Evolutionary conservation across 139 green algal species (phyloP), one percentile per base, ranked within the genome.

Genomic region (Astrephomene gubernaculifera): DNA sequence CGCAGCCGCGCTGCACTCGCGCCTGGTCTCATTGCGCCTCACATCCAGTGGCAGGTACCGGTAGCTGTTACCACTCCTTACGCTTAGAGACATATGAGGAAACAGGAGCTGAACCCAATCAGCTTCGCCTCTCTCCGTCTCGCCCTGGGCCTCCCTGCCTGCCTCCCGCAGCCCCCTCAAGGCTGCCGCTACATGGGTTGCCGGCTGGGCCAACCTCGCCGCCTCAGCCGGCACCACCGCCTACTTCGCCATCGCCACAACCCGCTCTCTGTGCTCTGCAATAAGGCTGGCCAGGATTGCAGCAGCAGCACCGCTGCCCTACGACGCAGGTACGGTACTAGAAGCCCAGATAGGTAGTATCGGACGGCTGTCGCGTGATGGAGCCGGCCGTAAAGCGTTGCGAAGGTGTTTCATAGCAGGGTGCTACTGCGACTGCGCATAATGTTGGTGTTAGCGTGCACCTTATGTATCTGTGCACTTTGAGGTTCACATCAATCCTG

Each of bases 191-290:
- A 78, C 70, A 3, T 78, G 70, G 70, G 43, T 61, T 3, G 43
- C 70, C 12, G 70, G 43, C 43, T 78, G 70, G 70, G 43, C 70
- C 44, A 78, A 78, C 43, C 19, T 78, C 29, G 19, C 24, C 29
- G 70, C 24, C 2, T 29, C 70, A 5, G 43, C 61, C 43, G 70
- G 43, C 44, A 44, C 70, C 70, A 78, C 70, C 36, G 70, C 70
- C 12, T n/a, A 27, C 70, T 78, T 44, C 70, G 70, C 43, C 1
- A 12, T 78, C 14, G 70, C n/a, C 1, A 41, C 44, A 21, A 78
- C 43, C 4, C 43, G 29, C 43, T n/a, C 29, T 1, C 6, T 63
- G 2, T 4, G 6, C 17, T 22, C 7, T 24, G 70, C 70, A 8
- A 43, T 24, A 9, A 52, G 70, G 27, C 43, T 78, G 29, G 29